A percentile compares a stretch with the other conserved stretches of the same genome.
Evolutionary conservation across 768 basidiomycete species (phyloP).

Genomic region (Gloeopeniophorella convolvens): DNA sequence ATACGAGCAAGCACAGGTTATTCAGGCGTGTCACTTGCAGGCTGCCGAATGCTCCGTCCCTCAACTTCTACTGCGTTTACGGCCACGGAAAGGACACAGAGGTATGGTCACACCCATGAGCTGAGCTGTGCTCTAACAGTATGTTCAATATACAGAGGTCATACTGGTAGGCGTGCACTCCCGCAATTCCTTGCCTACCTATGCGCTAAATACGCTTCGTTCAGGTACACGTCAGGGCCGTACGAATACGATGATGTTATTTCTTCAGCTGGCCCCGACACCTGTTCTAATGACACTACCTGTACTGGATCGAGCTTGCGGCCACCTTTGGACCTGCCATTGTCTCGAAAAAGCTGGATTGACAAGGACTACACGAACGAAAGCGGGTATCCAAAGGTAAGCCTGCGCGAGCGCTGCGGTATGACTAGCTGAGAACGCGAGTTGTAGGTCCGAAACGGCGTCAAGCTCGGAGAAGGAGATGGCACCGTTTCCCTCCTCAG

Average conservation of each 20-base stretch:
- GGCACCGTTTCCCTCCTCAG: conserved; percentile 85
- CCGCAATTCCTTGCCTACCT: not conserved
- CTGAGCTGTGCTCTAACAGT: conserved; percentile 6
- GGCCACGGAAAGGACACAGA: conserved; percentile 96
- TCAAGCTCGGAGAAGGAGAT: conserved; percentile 92
- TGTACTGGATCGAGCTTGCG: conserved; percentile 36
- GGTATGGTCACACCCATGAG: conserved; percentile 35
- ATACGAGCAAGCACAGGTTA: not conserved
- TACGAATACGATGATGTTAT: conserved; percentile 59
- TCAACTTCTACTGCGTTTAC: conserved; percentile 91
- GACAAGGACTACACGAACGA: conserved; percentile 78
- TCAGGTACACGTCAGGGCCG: conserved; percentile 65
- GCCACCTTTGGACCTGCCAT: conserved; percentile 46
- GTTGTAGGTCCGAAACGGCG: conserved; percentile 65
- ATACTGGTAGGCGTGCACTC: conserved; percentile 53
- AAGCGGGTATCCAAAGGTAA: conserved; percentile 46
- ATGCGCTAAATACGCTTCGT: not conserved
- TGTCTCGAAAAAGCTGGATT: conserved; percentile 68
- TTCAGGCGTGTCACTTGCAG: conserved; percentile 31
- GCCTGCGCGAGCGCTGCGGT: not conserved
- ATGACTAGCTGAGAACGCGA: not conserved
- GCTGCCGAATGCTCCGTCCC: conserved; percentile 82
- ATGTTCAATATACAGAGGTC: conserved; percentile 48
- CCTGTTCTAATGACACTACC: conserved; percentile 40
- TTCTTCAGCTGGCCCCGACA: conserved; percentile 37